Conservation (phyloP, 169 alveolate genomes). For the Plasmodium gonderi region DNA sequence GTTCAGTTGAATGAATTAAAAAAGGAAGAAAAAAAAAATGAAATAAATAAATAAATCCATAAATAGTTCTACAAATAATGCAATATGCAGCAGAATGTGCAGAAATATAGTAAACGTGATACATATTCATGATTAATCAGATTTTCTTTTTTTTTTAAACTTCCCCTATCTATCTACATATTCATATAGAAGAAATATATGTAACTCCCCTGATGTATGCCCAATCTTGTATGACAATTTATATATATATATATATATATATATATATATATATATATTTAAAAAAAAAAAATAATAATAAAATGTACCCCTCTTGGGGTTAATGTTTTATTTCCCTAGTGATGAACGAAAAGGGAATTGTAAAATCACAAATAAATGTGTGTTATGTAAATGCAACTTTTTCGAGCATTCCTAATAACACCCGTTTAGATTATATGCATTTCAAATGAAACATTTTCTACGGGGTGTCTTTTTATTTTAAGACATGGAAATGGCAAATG, state of each 20-base stretch:
- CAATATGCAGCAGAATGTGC: neutral
- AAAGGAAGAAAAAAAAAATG: neutral
- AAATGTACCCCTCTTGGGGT: neutral
- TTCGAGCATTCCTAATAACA: neutral
- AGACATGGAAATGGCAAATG: neutral
- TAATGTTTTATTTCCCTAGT: neutral
- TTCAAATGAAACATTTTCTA: too few species aligned
- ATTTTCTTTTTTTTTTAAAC: neutral
- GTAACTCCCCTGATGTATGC: neutral
- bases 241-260: too few species aligned
- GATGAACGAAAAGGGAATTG: neutral
- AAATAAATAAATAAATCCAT: neutral
- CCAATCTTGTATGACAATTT: neutral
- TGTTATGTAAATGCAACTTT: neutral
- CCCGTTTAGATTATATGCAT: too few species aligned
- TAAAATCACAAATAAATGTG: neutral
- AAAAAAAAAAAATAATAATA: neutral
- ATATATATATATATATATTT: too few species aligned
- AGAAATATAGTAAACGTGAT: neutral
- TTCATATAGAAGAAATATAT: too few species aligned
- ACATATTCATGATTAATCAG: neutral
- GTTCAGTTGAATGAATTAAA: neutral
- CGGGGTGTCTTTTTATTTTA: neutral
- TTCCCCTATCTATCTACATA: neutral
- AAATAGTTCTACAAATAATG: neutral